phyloP scores from a whole-genome alignment of 2,329 filamentous ascomycete species.

The Ophiosphaerella herpotricha region DNA sequence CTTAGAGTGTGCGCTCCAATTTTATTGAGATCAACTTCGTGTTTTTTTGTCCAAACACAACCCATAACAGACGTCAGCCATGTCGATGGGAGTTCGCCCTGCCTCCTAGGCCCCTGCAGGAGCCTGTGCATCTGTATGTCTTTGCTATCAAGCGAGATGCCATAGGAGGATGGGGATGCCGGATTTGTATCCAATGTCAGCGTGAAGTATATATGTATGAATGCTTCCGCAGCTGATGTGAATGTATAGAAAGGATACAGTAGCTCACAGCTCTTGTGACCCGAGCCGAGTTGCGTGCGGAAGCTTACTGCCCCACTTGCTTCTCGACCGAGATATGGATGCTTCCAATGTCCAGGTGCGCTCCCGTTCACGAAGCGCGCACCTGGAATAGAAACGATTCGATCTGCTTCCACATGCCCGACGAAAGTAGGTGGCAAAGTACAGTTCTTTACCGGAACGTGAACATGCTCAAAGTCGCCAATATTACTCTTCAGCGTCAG shows the following conservation, averaged over 20 bases:
- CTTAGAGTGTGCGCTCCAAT: slow-evolving; percentile 27
- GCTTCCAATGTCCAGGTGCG: background rate
- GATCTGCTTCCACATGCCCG: slow-evolving; percentile 4
- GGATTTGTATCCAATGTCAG: slow-evolving; percentile 53
- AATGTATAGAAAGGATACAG: slow-evolving; percentile 6
- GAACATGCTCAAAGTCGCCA: slow-evolving; percentile 3
- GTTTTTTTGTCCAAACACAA: slow-evolving; percentile 50
- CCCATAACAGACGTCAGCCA: slow-evolving; percentile 55
- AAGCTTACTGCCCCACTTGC: slow-evolving; percentile 1
- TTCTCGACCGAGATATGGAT: slow-evolving; percentile 4
- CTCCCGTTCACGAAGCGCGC: background rate
- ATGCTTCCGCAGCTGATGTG: slow-evolving; percentile 9
- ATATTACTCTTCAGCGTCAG: background rate
- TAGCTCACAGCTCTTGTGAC: background rate
- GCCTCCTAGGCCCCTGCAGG: slow-evolving; percentile 27
- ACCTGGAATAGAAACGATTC: slow-evolving; percentile 1
- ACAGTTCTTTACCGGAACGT: slow-evolving; percentile 4
- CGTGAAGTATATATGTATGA: slow-evolving; percentile 21
- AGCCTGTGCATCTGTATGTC: background rate
- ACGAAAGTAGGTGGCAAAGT: background rate
- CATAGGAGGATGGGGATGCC: slow-evolving; percentile 49
- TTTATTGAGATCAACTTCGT: slow-evolving; percentile 13
- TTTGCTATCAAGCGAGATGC: slow-evolving; percentile 33
- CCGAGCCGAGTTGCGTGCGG: background rate
- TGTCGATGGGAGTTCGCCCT: slow-evolving; percentile 43